Percentiles rank a stretch among this genome's conserved stretches.
phyloP scores from a whole-genome alignment of 2,329 filamentous ascomycete species.

The Grosmannia penicillata region DNA sequence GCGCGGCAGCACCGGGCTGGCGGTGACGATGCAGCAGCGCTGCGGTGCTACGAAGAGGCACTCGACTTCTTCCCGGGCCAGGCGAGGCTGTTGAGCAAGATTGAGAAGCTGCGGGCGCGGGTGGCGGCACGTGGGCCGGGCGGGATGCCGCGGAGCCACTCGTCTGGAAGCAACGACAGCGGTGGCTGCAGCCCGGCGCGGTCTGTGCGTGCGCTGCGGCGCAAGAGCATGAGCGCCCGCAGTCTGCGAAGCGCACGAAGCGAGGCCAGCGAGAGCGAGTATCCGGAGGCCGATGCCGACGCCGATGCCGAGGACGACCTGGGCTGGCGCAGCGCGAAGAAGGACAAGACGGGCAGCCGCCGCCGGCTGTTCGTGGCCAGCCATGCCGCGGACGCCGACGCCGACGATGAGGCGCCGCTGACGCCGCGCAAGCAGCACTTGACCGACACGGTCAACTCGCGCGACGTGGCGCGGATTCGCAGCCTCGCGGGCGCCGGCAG shows the following conservation, averaged over 20 bases:
- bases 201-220: too few relatives aligned
- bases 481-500: conserved; percentile 55
- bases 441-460: conserved; percentile 58
- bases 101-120: conserved; percentile 35
- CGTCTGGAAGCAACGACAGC: too few relatives aligned
- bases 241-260: not conserved
- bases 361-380: too few relatives aligned
- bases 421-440: conserved; percentile 45
- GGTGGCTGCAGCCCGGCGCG: too few relatives aligned
- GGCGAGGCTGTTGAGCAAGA: conserved; percentile 58
- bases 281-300: conserved; percentile 25
- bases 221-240: too few relatives aligned
- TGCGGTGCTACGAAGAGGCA: conserved; percentile 78
- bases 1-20: conserved; percentile 79
- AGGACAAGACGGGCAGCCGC: conserved; percentile 16
- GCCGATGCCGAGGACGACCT: conserved; percentile 24
- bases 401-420: conserved; percentile 27
- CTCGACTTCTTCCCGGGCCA: conserved; percentile 77
- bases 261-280: conserved; percentile 20
- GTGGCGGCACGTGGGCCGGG: conserved; percentile 1
- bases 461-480: conserved; percentile 50
- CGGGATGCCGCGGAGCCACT: not conserved
- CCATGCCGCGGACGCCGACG: conserved; percentile 4
- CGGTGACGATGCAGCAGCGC: conserved; percentile 61
- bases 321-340: not conserved